Percentiles rank a stretch among this genome's conserved stretches.
These are phyloP conservation scores for Ceratobasidium sp. DNA, from an alignment of 1,284 basidiomycete species.

Conservation along the genomic window DNA sequence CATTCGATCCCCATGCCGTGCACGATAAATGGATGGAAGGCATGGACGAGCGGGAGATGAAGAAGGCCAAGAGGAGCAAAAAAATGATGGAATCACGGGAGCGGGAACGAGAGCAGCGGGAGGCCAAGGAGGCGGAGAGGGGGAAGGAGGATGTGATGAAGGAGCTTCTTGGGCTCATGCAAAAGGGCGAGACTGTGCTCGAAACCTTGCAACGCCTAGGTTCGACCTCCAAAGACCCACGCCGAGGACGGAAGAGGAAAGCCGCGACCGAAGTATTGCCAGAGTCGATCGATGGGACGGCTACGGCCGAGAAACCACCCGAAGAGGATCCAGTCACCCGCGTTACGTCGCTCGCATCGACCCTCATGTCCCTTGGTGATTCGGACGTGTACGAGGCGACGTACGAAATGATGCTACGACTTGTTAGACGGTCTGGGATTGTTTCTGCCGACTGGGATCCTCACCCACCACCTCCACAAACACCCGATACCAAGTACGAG, in stretches of 20 bases:
- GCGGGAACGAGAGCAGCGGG: slow-evolving; percentile 71
- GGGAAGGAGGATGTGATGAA: slow-evolving; percentile 68
- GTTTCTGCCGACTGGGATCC: slow-evolving; percentile 74
- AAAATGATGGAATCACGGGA: slow-evolving; percentile 71
- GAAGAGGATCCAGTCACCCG: slow-evolving; percentile 67
- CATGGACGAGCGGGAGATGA: slow-evolving; percentile 83
- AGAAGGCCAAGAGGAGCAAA: slow-evolving; percentile 74
- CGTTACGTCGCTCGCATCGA: slow-evolving; percentile 81
- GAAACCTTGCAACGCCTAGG: slow-evolving; percentile 89
- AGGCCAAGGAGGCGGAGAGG: slow-evolving; percentile 67
- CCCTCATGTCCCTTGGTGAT: slow-evolving; percentile 80
- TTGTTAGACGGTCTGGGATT: slow-evolving; percentile 69
- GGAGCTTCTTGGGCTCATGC: slow-evolving; percentile 72
- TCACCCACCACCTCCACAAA: slow-evolving; percentile 34
- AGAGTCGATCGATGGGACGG: slow-evolving; percentile 18
- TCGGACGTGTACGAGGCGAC: slow-evolving; percentile 81
- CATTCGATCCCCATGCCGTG: slow-evolving; percentile 86
- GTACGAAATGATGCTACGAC: slow-evolving; percentile 79
- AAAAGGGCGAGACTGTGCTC: slow-evolving; percentile 88
- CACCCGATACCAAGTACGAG: slow-evolving; percentile 57
- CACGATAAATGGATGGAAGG: slow-evolving; percentile 97
- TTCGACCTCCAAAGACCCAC: slow-evolving; percentile 29
- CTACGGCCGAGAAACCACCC: slow-evolving; percentile 50
- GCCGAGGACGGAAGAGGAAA: slow-evolving; percentile 33
- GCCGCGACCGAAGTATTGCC: slow-evolving; percentile 57